Evolutionary conservation across 169 alveolate species (phyloP).

Genomic region (Plasmodium inui): DNA sequence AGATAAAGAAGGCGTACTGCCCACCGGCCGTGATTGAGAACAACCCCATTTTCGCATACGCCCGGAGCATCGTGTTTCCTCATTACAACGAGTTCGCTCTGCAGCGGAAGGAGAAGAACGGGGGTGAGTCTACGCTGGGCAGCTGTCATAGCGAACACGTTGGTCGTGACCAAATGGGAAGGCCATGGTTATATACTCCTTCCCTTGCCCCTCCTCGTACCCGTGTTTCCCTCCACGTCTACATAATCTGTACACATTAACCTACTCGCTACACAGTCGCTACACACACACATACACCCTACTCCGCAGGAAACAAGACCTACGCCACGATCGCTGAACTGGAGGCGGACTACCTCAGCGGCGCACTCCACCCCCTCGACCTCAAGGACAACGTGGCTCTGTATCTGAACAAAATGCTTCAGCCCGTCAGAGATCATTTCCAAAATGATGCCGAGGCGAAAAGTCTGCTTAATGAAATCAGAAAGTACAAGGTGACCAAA

Average conservation of each 20-base stretch:
- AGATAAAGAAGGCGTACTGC: slow-evolving; percentile 97
- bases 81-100: slow-evolving; percentile 81
- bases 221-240: neutral
- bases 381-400: slow-evolving; percentile 93
- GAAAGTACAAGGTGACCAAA: slow-evolving; percentile 85
- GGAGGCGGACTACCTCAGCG: slow-evolving; percentile 91
- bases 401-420: slow-evolving; percentile 92
- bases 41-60: slow-evolving; percentile 97
- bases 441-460: slow-evolving; percentile 90
- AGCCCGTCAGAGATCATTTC: slow-evolving; percentile 98
- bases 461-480: slow-evolving; percentile 89
- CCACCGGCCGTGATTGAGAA: slow-evolving; percentile 92
- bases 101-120: slow-evolving; percentile 86
- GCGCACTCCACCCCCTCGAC: slow-evolving; percentile 96
- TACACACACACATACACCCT: neutral
- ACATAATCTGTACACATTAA: neutral
- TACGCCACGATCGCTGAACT: slow-evolving; percentile 90
- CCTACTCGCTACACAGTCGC: too few relatives aligned
- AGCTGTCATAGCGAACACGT: slow-evolving; percentile 85
- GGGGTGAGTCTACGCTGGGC: slow-evolving; percentile 87
- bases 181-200: slow-evolving; percentile 21
- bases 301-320: slow-evolving; percentile 86
- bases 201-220: too few relatives aligned
- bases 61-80: slow-evolving; percentile 89
- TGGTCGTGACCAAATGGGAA: slow-evolving; percentile 90